Base-by-base conservation (phyloP, 164 flowering plant genomes). In the Aristolochia californica region DNA sequence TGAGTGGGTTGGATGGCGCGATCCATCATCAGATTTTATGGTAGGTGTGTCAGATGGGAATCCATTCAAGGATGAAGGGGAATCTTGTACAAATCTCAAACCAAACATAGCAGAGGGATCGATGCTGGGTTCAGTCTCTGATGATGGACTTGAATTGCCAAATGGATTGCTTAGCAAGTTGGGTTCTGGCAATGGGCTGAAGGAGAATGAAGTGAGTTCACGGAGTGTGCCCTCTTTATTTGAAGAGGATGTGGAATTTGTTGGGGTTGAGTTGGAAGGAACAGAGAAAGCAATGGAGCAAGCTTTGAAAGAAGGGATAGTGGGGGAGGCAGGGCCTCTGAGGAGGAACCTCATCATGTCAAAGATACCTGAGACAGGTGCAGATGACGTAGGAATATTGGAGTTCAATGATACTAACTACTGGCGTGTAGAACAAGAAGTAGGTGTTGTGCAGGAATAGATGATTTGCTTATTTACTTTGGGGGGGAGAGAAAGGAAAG, bases 161-260 rank as follows among this genome's bases (percentile, higher is more conserved):
- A 85, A 82, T 70, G 94, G 88, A 11, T 64, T 72, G 13, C 13
- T 72, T 17, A 58, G 74, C 15, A 10, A 75, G 9, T 61, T n/a
- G 22, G 70, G 51, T 30, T 73, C 78, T 14, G 62, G 71, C 55
- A 62, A 72, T 13, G 72, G 67, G 45, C 59, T 77, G 17, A 62
- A 26, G n/a, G 72, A 27, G 40, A 43, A 67, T 23, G 72, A 70
- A 49, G 51, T 30, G 1, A 68, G 67, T 62, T 74, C 62, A 23
- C 75, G 58, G 68, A 30, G 75, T 43, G 83, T 71, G 12, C 84
- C 89, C 1, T 83, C 93, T 38, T 68, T 82, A 68, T 83, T 85
- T 56, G 95, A 89, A 65, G 93, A 85, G 70, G 97, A 85, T 69
- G 91, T 89, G 22, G 95, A 87, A 62, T 87, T 87, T 76, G 95